A percentile compares a stretch with the other conserved stretches of the same genome.
Conservation (phyloP, 2,329 filamentous ascomycete species). For the Sarocladium oryzae region DNA sequence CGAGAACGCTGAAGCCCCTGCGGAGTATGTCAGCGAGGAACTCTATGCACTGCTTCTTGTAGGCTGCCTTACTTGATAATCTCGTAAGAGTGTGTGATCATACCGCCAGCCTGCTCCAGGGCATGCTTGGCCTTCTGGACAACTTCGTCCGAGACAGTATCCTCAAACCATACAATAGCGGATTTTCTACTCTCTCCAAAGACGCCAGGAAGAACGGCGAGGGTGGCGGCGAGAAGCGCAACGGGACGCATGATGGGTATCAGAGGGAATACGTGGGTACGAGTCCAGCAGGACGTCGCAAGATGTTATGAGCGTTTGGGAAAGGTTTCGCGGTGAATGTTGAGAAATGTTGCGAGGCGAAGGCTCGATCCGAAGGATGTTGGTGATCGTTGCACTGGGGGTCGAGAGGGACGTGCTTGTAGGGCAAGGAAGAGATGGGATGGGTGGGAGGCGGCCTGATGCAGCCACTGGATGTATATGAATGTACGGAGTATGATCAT, state of each 20-base stretch:
- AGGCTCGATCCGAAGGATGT: too few species aligned
- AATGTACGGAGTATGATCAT: too few species aligned
- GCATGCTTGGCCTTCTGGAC: slow-evolving; percentile 65
- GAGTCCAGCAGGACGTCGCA: background rate
- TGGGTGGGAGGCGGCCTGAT: background rate
- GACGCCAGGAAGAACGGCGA: slow-evolving; percentile 52
- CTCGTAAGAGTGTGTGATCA: slow-evolving; percentile 72
- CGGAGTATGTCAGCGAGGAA: slow-evolving; percentile 21
- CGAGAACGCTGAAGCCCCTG: slow-evolving; percentile 73
- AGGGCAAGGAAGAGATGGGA: background rate
- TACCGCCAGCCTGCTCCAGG: slow-evolving; percentile 62
- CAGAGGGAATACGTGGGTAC: slow-evolving; percentile 16
- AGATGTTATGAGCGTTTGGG: background rate
- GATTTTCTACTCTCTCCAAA: slow-evolving; percentile 63
- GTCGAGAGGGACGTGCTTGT: background rate
- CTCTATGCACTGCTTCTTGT: too few species aligned
- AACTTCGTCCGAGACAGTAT: slow-evolving; percentile 55
- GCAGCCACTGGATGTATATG: too few species aligned
- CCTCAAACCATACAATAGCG: slow-evolving; percentile 72
- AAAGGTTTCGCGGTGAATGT: background rate
- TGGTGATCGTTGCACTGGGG: background rate
- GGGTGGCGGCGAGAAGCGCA: slow-evolving; percentile 44
- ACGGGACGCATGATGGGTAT: slow-evolving; percentile 49
- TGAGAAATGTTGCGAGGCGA: background rate
- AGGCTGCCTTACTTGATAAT: slow-evolving; percentile 56